Conservation (phyloP, 495 filamentous ascomycete genomes). For the Aspergillus conjunctus region DNA sequence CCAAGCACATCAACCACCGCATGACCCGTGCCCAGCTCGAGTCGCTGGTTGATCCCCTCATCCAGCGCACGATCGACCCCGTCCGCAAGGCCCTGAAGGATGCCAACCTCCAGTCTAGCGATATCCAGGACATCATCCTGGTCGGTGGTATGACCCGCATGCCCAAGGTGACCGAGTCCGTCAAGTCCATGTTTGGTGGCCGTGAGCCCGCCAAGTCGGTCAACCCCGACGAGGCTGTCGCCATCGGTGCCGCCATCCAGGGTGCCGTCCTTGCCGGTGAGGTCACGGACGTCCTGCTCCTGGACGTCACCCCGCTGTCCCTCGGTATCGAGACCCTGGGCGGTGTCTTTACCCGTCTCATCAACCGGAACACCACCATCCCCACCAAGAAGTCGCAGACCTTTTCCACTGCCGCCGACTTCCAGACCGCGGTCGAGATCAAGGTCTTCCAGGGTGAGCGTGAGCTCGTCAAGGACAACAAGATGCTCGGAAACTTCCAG, state of each 20-base stretch:
- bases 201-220: slow-evolving; percentile 98
- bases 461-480: slow-evolving; percentile 99
- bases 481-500: slow-evolving; percentile 99
- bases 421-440: slow-evolving; percentile 99
- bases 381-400: slow-evolving; percentile 99
- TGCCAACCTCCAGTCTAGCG: slow-evolving; percentile 87
- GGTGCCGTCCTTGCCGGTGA: slow-evolving; percentile 96
- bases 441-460: slow-evolving; percentile 99
- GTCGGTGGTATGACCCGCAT: slow-evolving; percentile 99
- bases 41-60: slow-evolving; percentile 87
- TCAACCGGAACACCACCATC: slow-evolving; percentile 99
- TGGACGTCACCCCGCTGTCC: slow-evolving; percentile 96
- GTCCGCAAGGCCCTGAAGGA: slow-evolving; percentile 98
- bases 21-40: slow-evolving; percentile 93
- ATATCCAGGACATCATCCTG: slow-evolving; percentile 98
- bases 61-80: slow-evolving; percentile 83
- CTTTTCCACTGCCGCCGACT: slow-evolving; percentile 98
- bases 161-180: slow-evolving; percentile 97
- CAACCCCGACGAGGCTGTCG: slow-evolving; percentile 98
- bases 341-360: slow-evolving; percentile 98
- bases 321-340: slow-evolving; percentile 99
- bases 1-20: slow-evolving; percentile 97
- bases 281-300: slow-evolving; percentile 92
- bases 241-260: slow-evolving; percentile 97
- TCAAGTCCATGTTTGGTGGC: slow-evolving; percentile 96